Conservation (phyloP, 192 early-diverging fungal genomes). For the Powellomyces hirtus region DNA sequence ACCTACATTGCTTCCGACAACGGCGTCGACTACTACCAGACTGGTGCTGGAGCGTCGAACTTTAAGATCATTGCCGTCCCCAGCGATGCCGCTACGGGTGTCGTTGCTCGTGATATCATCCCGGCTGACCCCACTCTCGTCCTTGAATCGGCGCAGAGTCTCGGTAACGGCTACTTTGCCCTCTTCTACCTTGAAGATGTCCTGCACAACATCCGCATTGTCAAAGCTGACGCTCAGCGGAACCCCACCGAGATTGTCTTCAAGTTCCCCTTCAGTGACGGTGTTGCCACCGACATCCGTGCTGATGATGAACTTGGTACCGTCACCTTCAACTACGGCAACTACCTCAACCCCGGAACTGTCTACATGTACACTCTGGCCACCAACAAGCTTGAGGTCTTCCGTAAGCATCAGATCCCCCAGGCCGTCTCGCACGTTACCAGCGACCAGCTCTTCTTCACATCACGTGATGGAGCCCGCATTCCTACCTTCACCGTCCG, state of each 20-base stretch:
- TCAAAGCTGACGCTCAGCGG: background rate
- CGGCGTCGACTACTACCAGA: slow-evolving; percentile 5
- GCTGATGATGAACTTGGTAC: background rate
- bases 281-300: slow-evolving; percentile 3
- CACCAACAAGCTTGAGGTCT: slow-evolving; percentile 5
- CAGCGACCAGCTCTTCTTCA: slow-evolving; percentile 10
- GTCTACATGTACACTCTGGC: slow-evolving; percentile 2
- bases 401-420: background rate
- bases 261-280: slow-evolving; percentile 1
- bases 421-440: background rate
- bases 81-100: background rate
- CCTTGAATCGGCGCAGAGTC: background rate
- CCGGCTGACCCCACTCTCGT: background rate
- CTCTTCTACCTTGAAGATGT: slow-evolving; percentile 17
- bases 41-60: slow-evolving; percentile 5
- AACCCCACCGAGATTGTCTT: background rate
- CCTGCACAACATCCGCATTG: slow-evolving; percentile 10
- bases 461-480: background rate
- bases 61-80: slow-evolving; percentile 1
- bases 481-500: background rate
- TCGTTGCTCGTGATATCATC: background rate
- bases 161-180: slow-evolving; percentile 3
- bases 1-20: slow-evolving; percentile 4
- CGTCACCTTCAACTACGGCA: slow-evolving; percentile 11
- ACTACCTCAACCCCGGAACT: slow-evolving; percentile 7